Conservation (phyloP, 1,284 basidiomycete species). For the Tremellales sp. region DNA sequence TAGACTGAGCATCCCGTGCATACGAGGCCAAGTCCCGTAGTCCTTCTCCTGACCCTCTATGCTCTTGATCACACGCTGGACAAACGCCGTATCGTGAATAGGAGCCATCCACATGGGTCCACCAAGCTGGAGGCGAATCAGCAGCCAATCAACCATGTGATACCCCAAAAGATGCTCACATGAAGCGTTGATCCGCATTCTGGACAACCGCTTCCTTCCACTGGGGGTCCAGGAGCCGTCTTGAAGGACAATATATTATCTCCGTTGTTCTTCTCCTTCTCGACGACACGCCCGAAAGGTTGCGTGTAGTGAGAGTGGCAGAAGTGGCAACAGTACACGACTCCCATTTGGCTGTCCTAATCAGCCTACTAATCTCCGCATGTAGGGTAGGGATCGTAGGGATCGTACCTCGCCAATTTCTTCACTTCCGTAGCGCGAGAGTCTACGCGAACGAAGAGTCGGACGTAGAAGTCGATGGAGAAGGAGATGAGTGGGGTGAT, state of each 20-base stretch:
- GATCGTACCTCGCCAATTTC: slow-evolving; percentile 63
- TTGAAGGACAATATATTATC: slow-evolving; percentile 64
- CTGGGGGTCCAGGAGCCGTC: slow-evolving; percentile 64
- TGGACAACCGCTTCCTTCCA: slow-evolving; percentile 58
- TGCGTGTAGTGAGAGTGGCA: slow-evolving; percentile 79
- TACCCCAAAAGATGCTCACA: slow-evolving; percentile 49
- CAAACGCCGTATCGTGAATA: slow-evolving; percentile 74
- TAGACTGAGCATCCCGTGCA: slow-evolving; percentile 92
- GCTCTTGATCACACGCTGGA: slow-evolving; percentile 68
- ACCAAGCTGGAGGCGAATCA: slow-evolving; percentile 56
- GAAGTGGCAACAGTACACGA: slow-evolving; percentile 73
- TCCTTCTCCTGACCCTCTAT: slow-evolving; percentile 56
- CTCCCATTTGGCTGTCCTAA: slow-evolving; percentile 52
- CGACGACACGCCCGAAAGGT: slow-evolving; percentile 65
- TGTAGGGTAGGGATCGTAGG: neutral
- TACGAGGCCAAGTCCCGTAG: slow-evolving; percentile 77
- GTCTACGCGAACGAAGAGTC: slow-evolving; percentile 79
- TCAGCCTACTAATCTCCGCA: neutral
- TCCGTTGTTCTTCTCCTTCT: slow-evolving; percentile 55
- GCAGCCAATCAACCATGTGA: neutral
- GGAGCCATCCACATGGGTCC: slow-evolving; percentile 96
- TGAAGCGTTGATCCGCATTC: slow-evolving; percentile 76
- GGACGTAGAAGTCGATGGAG: slow-evolving; percentile 97
- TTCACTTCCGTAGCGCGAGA: slow-evolving; percentile 83
- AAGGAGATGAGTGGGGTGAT: slow-evolving; percentile 88